Evolutionary conservation across 164 flowering plant genomes (phyloP).

Genomic region (Sedum album): DNA sequence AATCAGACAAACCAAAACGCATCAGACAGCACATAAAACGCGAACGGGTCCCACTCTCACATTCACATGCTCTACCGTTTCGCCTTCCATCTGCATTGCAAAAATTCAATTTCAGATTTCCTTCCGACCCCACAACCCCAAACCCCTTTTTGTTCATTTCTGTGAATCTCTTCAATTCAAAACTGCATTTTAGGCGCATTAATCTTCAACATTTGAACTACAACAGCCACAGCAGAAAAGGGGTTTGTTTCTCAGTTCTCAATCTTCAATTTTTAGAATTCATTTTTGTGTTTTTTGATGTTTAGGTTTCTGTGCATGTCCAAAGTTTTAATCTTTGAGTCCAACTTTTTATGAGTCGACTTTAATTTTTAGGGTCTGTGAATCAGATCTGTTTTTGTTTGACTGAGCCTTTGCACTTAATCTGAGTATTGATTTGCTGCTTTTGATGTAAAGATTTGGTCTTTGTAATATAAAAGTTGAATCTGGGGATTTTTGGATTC

Average conservation of each 20-base stretch:
- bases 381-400: background rate
- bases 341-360: background rate
- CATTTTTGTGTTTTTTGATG: background rate
- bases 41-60: background rate
- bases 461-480: background rate
- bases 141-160: background rate
- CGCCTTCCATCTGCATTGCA: background rate
- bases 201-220: background rate
- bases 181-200: background rate
- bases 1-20: constrained; percentile 6
- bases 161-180: constrained; percentile 1
- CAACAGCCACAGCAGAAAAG: no score
- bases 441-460: background rate
- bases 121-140: background rate
- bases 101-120: background rate
- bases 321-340: background rate
- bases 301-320: background rate
- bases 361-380: background rate
- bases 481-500: background rate
- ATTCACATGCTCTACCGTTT: background rate
- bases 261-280: background rate
- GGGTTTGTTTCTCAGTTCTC: background rate
- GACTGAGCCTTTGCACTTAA: background rate
- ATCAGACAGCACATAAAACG: background rate
- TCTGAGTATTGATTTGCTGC: background rate